Evolutionary conservation across 2,329 filamentous ascomycete genomes (phyloP), one percentile per base, ranked within the genome.

Genomic region (Aspergillus pseudonomiae): DNA sequence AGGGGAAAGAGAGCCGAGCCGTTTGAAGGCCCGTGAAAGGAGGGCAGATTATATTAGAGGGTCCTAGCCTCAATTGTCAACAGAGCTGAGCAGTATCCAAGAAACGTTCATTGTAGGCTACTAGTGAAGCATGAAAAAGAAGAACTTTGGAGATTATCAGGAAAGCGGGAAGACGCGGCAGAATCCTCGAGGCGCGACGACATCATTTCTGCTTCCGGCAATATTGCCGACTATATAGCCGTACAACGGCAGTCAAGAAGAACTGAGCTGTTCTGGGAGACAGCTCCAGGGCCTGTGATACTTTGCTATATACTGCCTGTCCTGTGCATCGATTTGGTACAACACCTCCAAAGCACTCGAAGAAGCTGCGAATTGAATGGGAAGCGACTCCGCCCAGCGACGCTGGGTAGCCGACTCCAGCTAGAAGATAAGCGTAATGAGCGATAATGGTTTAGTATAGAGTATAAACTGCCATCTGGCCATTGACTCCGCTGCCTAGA

Each of bases 111-210:
- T 46, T 34, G 46, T 50, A 60, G 43, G 45, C 59, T 60, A 60
- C 45, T 34, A 57, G 57, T 60, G 63, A 60, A 53, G 50, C 39
- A 32, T 52, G 24, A 57, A 62, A 43, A 45, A 53, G 58, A 50
- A 63, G 63, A 68, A 67, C 61, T 68, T 68, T 65, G 65, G 43
- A 56, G 30, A 24, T 28, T 32, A 43, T 55, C 52, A 12, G 26
- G 54, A 59, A 67, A 68, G 74, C 74, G 73, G 75, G 64, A 57
- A 70, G 64, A 69, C 65, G 62, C 69, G 74, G 75, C 75, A 77
- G 70, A 77, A 77, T 69, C 48, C 46, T 53, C 52, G 41, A 54
- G 46, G 60, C 70, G 69, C 71, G 69, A 71, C 64, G 69, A 71
- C 64, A 70, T 70, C 67, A 67, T 70, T 60, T 53, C 65, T 61